Evolutionary conservation across 176 grass and related monocot species (phyloP), one percentile per base, ranked within the genome.

Genomic region (Dactylis glomerata): DNA sequence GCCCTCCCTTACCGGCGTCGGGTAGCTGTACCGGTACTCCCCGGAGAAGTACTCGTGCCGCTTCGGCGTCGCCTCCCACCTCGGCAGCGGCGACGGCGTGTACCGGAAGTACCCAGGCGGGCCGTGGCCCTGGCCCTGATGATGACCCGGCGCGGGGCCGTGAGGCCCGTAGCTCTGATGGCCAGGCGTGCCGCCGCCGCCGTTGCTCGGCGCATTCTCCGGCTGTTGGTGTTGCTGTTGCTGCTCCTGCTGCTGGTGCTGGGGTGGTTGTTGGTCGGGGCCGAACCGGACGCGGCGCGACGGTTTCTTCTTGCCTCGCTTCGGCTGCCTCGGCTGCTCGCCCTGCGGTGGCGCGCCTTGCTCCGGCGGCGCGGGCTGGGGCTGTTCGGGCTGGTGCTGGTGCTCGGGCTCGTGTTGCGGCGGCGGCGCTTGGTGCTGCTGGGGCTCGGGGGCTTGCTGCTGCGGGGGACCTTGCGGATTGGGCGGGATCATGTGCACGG

Each of bases 1-100:
- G 19, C 91, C 96, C 81, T 96, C 96, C 19, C 96, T 88, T 24
- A 99, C 93, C 17, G 96, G 96, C 51, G 96, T 99, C 31, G 96
- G 93, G 81, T 99, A 99, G 87, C 81, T 96, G 77, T 79, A 89
- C 49, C 84, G 81, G 81, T 99, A 99, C 84, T 99, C 96, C 5
- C 93, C 88, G 32, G 92, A 89, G 56, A 99, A 96, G 86, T 96
- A 99, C 87, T 96, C 96, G 68, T 91, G 86, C 55, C 90, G 79
- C 85, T 87, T 67, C 27, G 91, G 87, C 41, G 89, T 91, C 8
- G 83, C 88, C 59, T 95, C 93, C 96, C 96, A 98, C 79, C 89
- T 69, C 65, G 93, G 84, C 68, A 96, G 80, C 20, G 96, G 96
- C 8, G 96, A 99, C 58, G 93, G 88, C 87, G 88, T 83, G 76